A percentile compares a stretch with the other conserved stretches of the same genome.
phyloP scores from a whole-genome alignment of 768 basidiomycete genomes.

The Russula sp. region DNA sequence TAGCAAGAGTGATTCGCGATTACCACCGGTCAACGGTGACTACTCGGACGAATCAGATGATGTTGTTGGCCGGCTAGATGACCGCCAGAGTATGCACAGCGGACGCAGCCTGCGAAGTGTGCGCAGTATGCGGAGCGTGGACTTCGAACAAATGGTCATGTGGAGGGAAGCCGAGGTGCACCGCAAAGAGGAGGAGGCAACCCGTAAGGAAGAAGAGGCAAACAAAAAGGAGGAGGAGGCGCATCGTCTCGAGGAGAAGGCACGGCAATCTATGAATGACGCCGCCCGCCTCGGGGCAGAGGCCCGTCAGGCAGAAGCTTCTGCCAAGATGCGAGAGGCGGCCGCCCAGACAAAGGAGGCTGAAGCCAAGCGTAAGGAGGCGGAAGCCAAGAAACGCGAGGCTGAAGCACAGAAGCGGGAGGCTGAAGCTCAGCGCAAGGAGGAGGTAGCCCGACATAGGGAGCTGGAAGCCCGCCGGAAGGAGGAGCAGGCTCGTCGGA shows the following conservation, averaged over 20 bases:
- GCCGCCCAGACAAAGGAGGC: slow-evolving; percentile 21
- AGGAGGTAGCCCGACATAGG: slow-evolving; percentile 29
- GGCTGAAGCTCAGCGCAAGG: slow-evolving; percentile 31
- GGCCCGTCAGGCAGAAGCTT: slow-evolving; percentile 25
- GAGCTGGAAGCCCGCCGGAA: slow-evolving; percentile 32
- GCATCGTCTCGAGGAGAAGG: slow-evolving; percentile 26
- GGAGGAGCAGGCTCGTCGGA: slow-evolving; percentile 27
- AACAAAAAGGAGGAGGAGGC: slow-evolving; percentile 26
- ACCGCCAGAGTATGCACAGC: slow-evolving; percentile 16
- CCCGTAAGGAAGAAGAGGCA: slow-evolving; percentile 29
- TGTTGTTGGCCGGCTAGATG: slow-evolving; percentile 19
- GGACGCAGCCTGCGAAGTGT: slow-evolving; percentile 16
- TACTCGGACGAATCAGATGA: slow-evolving; percentile 19
- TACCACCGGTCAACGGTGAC: slow-evolving; percentile 8
- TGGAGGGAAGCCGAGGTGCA: slow-evolving; percentile 21
- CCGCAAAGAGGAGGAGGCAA: slow-evolving; percentile 28
- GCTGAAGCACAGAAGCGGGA: slow-evolving; percentile 33
- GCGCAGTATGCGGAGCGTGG: slow-evolving; percentile 22
- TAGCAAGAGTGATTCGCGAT: slow-evolving; percentile 19
- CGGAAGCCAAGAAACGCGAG: slow-evolving; percentile 31
- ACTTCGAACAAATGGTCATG: slow-evolving; percentile 18
- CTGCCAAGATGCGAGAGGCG: slow-evolving; percentile 24
- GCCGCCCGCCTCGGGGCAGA: slow-evolving; percentile 24
- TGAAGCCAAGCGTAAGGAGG: slow-evolving; percentile 25
- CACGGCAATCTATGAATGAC: slow-evolving; percentile 22